Percentiles rank a stretch among this genome's conserved stretches.
phyloP scores from a whole-genome alignment of 139 green algal genomes.

The Chlorokybus atmophyticus region DNA sequence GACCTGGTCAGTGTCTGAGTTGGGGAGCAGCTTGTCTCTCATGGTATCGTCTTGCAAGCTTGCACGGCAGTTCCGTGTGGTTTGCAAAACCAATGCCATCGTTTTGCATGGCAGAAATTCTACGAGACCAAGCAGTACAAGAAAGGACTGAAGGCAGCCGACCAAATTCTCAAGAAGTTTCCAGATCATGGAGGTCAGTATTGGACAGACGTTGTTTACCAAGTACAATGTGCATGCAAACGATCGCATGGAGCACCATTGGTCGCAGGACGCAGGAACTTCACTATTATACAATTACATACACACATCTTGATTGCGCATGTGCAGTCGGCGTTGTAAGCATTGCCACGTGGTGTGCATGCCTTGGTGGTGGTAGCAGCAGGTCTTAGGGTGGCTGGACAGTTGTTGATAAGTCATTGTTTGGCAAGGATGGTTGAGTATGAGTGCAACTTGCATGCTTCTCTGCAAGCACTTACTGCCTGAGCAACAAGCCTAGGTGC shows the following conservation, averaged over 20 bases:
- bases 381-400: neutral
- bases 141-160: slow-evolving; percentile 87
- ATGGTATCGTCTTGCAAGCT: neutral
- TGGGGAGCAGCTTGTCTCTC: neutral
- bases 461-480: too few species aligned
- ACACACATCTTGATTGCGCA: too few species aligned
- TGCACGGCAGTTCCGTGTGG: neutral
- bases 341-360: neutral
- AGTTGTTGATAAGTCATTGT: neutral
- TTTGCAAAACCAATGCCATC: neutral
- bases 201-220: neutral
- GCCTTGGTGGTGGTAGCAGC: neutral
- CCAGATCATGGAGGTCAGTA: slow-evolving; percentile 67
- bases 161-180: slow-evolving; percentile 90
- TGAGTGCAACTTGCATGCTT: too few species aligned
- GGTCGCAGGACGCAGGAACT: too few species aligned
- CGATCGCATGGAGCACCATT: too few species aligned
- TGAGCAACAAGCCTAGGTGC: too few species aligned
- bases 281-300: too few species aligned
- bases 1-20: neutral
- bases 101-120: slow-evolving; percentile 41
- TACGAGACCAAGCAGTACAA: slow-evolving; percentile 98
- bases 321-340: too few species aligned
- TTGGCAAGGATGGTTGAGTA: too few species aligned
- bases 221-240: too few species aligned